Evolutionary conservation across 257 asterid species (phyloP), one percentile per base, ranked within the genome.

Genomic region (Fraxinus pennsylvanica): DNA sequence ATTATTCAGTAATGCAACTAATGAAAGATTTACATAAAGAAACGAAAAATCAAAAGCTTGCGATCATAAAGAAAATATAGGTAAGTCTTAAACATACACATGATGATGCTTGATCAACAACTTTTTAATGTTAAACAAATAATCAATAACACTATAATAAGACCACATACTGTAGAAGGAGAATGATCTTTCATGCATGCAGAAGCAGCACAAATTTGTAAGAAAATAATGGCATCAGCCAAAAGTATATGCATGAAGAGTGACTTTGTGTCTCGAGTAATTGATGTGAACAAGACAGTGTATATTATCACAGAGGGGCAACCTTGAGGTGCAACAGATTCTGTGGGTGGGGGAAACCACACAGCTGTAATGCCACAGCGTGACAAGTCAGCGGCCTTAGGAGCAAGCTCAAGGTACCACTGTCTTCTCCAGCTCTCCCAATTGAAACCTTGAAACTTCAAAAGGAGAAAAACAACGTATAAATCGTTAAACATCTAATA

Each of bases 281-380:
- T 61, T 21, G 15, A 21, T 22, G 33, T 25, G 68, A 61, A 57
- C 33, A 25, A 21, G 68, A 61, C 8, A 22, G 68, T 2, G 33
- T 22, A 50, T 36, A 14, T 43, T 43, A 47, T 17, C 12, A 33
- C 65, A 52, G 43, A 71, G 45, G 65, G 65, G 72, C 32, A 67
- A 84, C 87, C 87, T 83, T 86, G 82, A 75, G 89, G 89, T 52
- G 89, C 86, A 80, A 86, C 89, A 61, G 85, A 86, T 74, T 86
- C 87, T 65, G 87, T 86, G 10, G 89, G 89, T 59, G 89, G 89
- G 3, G 89, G 89, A 39, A 86, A 33, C 87, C 89, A 86, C 45
- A 86, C 84, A 4, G 86, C 85, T 61, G 89, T 86, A 78, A 86
- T 73, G 72, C 89, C 89, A 70, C 77, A 70, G 54, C 82, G 85